A percentile compares a stretch with the other conserved stretches of the same genome.
Conservation (phyloP, 345 rosid genomes). For the Angophora floribunda region DNA sequence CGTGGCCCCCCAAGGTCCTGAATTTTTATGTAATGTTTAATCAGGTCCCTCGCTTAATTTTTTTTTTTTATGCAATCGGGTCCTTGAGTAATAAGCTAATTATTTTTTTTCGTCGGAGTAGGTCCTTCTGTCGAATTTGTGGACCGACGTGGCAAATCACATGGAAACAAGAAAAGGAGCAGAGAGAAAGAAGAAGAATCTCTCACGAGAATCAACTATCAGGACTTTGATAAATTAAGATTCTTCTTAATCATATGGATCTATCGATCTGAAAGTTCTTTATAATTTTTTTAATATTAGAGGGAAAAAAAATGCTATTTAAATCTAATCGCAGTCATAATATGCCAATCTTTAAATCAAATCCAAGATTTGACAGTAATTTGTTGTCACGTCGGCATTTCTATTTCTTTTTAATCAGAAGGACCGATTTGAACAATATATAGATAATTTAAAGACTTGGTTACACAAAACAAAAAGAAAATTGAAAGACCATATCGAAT, state of each 20-base stretch:
- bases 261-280: background rate
- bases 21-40: background rate
- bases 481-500: background rate
- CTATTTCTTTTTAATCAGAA: background rate
- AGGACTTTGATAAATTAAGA: background rate
- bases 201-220: background rate
- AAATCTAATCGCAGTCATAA: too few relatives aligned
- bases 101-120: background rate
- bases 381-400: background rate
- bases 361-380: background rate
- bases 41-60: background rate
- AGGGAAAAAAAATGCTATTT: background rate
- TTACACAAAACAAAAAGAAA: background rate
- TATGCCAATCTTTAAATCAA: background rate
- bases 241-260: background rate
- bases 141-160: background rate
- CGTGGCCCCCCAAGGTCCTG: background rate
- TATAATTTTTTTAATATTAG: background rate
- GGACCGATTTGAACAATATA: background rate
- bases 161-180: constrained; percentile 18
- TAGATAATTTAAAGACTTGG: background rate
- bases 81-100: background rate
- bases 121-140: background rate
- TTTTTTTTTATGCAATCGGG: background rate
- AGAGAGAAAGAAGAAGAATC: background rate